Percentiles rank a stretch among this genome's conserved stretches.
phyloP scores from a whole-genome alignment of 1,284 basidiomycete genomes.

The Afroboletus lepidellus region DNA sequence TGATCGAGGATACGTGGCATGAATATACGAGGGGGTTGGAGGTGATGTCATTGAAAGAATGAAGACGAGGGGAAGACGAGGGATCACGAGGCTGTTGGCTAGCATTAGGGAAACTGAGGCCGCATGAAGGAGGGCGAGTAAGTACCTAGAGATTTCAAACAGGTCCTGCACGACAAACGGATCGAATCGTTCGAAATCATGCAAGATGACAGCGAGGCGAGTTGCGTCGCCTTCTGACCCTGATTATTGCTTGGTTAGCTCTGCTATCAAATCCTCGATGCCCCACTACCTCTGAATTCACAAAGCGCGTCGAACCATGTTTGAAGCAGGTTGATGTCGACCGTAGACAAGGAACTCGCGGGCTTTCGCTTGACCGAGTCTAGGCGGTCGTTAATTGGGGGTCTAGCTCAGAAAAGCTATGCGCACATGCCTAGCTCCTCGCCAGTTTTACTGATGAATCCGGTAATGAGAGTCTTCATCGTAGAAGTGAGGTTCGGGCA shows the following conservation, averaged over 20 bases:
- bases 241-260: conserved; percentile 19
- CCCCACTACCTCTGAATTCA: conserved; percentile 35
- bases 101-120: conserved; percentile 2
- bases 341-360: conserved; percentile 51
- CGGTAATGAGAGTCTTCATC: conserved; percentile 57
- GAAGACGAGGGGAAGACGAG: conserved; percentile 57
- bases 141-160: conserved; percentile 66
- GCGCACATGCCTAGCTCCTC: conserved; percentile 32
- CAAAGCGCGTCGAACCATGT: conserved; percentile 54
- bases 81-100: conserved; percentile 41
- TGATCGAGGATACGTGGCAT: conserved; percentile 53
- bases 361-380: conserved; percentile 42
- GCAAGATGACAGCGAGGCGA: conserved; percentile 55
- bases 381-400: conserved; percentile 16
- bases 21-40: conserved; percentile 54
- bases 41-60: conserved; percentile 58
- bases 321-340: conserved; percentile 57
- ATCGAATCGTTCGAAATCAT: conserved; percentile 72
- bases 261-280: background rate
- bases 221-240: conserved; percentile 11
- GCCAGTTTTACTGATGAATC: conserved; percentile 45
- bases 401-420: background rate
- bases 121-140: background rate
- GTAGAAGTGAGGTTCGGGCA: conserved; percentile 50
- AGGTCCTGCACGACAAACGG: conserved; percentile 58